Evolutionary conservation across 345 rosid genomes (phyloP).

Genomic region (Capsella bursapastoris): DNA sequence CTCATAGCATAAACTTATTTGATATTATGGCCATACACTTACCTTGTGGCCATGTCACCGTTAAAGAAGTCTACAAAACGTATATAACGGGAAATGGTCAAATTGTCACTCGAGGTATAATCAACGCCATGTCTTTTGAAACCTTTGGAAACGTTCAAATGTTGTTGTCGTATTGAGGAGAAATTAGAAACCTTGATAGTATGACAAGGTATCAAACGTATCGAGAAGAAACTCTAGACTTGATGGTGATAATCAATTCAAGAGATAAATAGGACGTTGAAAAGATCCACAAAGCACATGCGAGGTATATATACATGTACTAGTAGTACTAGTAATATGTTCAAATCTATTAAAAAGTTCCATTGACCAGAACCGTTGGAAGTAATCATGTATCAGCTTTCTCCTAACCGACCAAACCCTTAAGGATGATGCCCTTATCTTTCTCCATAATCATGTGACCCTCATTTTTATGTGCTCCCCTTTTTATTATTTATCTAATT

Average conservation of each 20-base stretch:
- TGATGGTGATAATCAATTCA: too few species aligned
- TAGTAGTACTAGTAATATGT: neutral
- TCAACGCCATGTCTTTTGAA: too few species aligned
- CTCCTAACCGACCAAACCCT: constrained; percentile 43
- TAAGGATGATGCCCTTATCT: constrained; percentile 29
- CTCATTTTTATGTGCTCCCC: constrained; percentile 35
- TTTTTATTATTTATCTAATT: constrained; percentile 8
- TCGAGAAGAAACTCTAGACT: neutral
- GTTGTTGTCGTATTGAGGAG: neutral
- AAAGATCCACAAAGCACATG: constrained; percentile 36
- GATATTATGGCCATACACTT: too few species aligned
- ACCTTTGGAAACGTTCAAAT: too few species aligned
- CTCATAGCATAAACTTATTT: too few species aligned
- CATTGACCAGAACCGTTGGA: constrained; percentile 45
- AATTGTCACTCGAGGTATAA: too few species aligned
- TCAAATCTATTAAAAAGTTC: constrained; percentile 17
- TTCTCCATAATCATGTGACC: constrained; percentile 43
- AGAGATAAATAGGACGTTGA: constrained; percentile 23
- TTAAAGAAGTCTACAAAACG: too few species aligned
- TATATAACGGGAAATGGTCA: too few species aligned
- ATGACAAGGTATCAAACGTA: neutral
- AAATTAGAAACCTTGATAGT: too few species aligned
- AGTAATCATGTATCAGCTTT: constrained; percentile 42
- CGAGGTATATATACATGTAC: neutral
- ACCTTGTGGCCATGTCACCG: too few species aligned